Percentiles rank a stretch among this genome's conserved stretches.
Evolutionary conservation across 2,329 filamentous ascomycete species (phyloP).

Genomic region (Chalara sp.): DNA sequence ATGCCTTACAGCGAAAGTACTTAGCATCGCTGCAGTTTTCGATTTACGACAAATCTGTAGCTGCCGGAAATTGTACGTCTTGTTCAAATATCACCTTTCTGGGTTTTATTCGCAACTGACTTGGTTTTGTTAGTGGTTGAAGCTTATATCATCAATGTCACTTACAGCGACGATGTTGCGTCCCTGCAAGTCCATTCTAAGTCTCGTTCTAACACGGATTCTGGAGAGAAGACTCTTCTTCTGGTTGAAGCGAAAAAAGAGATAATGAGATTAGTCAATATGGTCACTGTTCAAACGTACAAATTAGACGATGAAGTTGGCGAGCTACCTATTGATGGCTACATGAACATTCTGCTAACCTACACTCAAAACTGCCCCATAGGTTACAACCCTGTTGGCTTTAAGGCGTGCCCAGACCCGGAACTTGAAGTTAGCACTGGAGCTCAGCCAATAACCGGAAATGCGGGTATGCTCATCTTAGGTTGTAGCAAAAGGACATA

Average conservation of each 20-base stretch:
- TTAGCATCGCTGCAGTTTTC: constrained; percentile 19
- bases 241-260: not conserved
- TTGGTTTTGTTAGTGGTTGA: constrained; percentile 9
- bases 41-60: constrained; percentile 7
- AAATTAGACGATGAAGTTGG: not conserved
- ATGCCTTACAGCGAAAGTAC: constrained; percentile 16
- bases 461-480: no score
- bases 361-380: constrained; percentile 12
- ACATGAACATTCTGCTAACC: constrained; percentile 9
- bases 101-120: no score
- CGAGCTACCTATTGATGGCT: not conserved
- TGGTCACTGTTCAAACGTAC: not conserved
- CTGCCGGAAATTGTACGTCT: no score
- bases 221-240: not conserved
- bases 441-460: no score
- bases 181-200: not conserved
- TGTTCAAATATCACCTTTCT: no score
- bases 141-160: constrained; percentile 17
- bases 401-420: constrained; percentile 10
- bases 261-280: not conserved
- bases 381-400: constrained; percentile 14
- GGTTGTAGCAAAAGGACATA: no score
- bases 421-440: constrained; percentile 3
- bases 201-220: not conserved
- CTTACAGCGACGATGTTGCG: constrained; percentile 9